Evolutionary conservation across 441 rosid genomes (phyloP).

Genomic region (Theobroma grandiflorum): DNA sequence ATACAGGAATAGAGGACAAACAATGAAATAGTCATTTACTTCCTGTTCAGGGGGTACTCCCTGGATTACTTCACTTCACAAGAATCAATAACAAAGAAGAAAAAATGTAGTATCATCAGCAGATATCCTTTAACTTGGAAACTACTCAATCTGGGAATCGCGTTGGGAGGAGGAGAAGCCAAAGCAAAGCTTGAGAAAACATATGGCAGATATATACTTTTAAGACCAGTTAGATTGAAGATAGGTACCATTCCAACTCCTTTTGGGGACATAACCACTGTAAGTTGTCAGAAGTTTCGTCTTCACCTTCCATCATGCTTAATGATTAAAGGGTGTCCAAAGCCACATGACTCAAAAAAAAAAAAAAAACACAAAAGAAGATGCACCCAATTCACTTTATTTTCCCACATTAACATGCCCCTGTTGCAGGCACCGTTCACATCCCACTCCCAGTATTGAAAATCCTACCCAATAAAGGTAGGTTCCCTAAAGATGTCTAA

Average conservation of each 20-base stretch:
- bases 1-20: too few species aligned
- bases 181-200: slow-evolving; percentile 11
- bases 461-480: not conserved
- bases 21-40: too few species aligned
- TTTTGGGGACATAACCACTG: slow-evolving; percentile 27
- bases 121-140: slow-evolving; percentile 26
- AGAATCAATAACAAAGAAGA: not conserved
- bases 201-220: not conserved
- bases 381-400: not conserved
- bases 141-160: slow-evolving; percentile 29
- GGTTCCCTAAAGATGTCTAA: not conserved
- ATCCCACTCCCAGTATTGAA: not conserved
- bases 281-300: slow-evolving; percentile 26
- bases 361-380: not conserved
- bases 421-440: not conserved
- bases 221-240: slow-evolving; percentile 6
- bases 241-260: slow-evolving; percentile 3
- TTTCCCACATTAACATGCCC: not conserved
- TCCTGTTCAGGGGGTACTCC: not conserved
- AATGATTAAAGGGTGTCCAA: slow-evolving; percentile 39
- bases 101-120: not conserved
- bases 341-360: slow-evolving; percentile 42
- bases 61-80: not conserved
- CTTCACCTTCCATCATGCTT: slow-evolving; percentile 36
- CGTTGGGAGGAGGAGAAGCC: not conserved